Evolutionary conservation across 2,329 filamentous ascomycete genomes (phyloP).

Genomic region (Paraphaeosphaeria sporulosa): DNA sequence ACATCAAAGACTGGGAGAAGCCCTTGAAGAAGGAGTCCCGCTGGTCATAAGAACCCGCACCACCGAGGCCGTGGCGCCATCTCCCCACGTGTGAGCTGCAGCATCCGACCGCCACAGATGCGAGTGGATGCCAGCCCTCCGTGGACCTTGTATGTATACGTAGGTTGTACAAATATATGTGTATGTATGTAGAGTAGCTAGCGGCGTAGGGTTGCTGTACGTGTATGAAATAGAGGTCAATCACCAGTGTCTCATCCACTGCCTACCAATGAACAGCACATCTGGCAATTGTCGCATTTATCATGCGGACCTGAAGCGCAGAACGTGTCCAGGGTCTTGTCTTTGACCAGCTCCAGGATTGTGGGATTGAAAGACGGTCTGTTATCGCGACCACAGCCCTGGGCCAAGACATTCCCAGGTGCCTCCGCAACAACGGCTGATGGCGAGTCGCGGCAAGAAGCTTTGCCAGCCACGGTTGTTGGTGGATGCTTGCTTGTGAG

Average conservation of each 20-base stretch:
- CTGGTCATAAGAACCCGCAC: slow-evolving; percentile 25
- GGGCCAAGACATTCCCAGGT: too few species aligned
- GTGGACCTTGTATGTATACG: not conserved
- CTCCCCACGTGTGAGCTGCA: not conserved
- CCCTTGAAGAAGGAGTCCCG: slow-evolving; percentile 56
- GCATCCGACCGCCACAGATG: not conserved
- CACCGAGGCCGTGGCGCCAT: not conserved
- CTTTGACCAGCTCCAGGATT: not conserved
- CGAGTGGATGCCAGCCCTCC: not conserved
- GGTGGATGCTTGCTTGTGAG: not conserved
- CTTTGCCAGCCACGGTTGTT: not conserved
- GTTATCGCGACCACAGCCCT: not conserved
- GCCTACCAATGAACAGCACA: not conserved
- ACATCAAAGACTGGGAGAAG: slow-evolving; percentile 80
- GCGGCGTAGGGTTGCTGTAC: slow-evolving; percentile 3
- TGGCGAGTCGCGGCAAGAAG: not conserved
- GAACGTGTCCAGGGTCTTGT: not conserved
- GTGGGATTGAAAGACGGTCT: too few species aligned
- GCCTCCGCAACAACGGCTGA: not conserved
- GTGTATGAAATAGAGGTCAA: slow-evolving; percentile 4
- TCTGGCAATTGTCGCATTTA: not conserved
- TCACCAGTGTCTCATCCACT: not conserved
- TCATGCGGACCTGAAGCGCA: not conserved
- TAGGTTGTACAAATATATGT: slow-evolving; percentile 8
- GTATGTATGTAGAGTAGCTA: slow-evolving; percentile 7